Evolutionary conservation across 495 filamentous ascomycete genomes (phyloP), one percentile per base, ranked within the genome.

Genomic region (Tricharina praecox): DNA sequence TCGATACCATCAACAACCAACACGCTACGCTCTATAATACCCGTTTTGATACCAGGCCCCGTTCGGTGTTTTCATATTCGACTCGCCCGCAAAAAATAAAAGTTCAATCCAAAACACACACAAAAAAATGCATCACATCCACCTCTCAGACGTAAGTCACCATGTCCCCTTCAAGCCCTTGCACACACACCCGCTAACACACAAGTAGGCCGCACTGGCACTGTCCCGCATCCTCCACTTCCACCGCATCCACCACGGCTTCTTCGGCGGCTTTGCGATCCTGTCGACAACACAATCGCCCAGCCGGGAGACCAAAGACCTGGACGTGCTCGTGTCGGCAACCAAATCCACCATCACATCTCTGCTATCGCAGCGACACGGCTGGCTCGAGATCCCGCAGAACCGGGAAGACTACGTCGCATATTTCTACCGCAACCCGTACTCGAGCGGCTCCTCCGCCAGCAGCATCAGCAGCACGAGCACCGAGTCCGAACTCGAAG

Each of bases 191-290:
- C 7, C 33, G 61, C 10, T 53, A 57, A 44, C 53, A 56, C 36
- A n/a, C n/a, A n/a, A n/a, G n/a, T n/a, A n/a, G n/a, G 58, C 58
- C 9, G 59, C 59, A 16, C 59, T 62, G 19, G 55, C 58, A 21
- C 59, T 60, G 13, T 59, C 59, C 35, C 50, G 58, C 8, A 45
- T 62, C 23, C 59, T 62, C 15, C 52, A 52, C 40, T 62, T 58
- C 49, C 47, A 61, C 48, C 54, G 56, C 35, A 58, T 62, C 45
- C 53, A 50, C 24, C 59, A 62, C 39, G 55, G 51, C 30, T 62
- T 62, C 55, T 62, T 62, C 47, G 59, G 59, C 23, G 59, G 59
- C 47, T 62, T 61, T 52, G 61, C 59, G 10, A 61, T 60, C 38
- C 59, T 58, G 3, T 55, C 59, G 4, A 46, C 43, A 11, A 25